Evolutionary conservation across 1,284 basidiomycete genomes (phyloP), one percentile per base, ranked within the genome.

Genomic region (Athelia psychrophila): DNA sequence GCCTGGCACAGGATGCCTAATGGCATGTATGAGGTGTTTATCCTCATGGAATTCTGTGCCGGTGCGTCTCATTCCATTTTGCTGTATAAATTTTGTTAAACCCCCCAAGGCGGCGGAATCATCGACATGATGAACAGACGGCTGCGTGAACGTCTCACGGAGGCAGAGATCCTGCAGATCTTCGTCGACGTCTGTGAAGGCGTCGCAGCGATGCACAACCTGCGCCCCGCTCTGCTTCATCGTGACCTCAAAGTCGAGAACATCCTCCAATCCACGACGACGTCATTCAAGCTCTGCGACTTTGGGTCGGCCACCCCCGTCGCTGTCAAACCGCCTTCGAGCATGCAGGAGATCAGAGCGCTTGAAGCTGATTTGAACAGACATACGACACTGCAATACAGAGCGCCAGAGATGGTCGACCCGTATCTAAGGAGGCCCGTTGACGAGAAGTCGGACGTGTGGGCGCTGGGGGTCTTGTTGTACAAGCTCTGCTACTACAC

Each of bases 81-180:
- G 51, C 3, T 48, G 44, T n/a, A 52, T 20, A 24, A 16, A 46
- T 18, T 23, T n/a, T 24, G 25, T 15, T 19, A 24, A 40, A 33
- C 36, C 13, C 24, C 48, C 27, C 32, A 50, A 93, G 92, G 95
- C 44, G 97, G 97, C 23, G 97, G 97, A 36, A 97, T 99, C 61
- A 98, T 99, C 70, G 97, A 99, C 72, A 93, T 99, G 84, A 93
- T 99, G 88, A 99, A 99, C 71, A 86, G 95, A 60, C 83, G 96
- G 47, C 79, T 99, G 36, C 84, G 95, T 48, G 93, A 98, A 68
- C 84, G 97, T 22, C 78, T 99, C 45, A 93, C 92, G 2, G 97
- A 99, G 71, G 80, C 86, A 24, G 97, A 99, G 70, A 98, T 99
- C 62, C 80, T 99, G 48, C 93, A 95, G 68, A 98, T 99, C 64